Conservation (phyloP, 2,329 filamentous ascomycete genomes). For the Akanthomyces uredinophilus region DNA sequence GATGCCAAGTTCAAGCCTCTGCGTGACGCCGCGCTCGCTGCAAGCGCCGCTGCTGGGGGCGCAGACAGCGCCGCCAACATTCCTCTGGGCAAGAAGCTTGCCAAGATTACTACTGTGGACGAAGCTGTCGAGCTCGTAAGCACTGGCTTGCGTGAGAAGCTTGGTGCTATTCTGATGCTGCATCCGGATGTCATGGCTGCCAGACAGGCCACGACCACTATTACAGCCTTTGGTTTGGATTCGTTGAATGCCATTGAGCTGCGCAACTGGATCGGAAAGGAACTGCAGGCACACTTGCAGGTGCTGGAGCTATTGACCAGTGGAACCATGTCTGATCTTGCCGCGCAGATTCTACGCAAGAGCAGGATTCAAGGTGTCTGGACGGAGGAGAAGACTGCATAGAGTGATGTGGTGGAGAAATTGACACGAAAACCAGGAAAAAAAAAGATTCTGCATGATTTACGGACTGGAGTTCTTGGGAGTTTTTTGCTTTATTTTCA, state of each 20-base stretch:
- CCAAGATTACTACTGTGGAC: constrained; percentile 14
- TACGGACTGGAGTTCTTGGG: neutral
- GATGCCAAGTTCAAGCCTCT: constrained; percentile 52
- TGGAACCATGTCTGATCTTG: constrained; percentile 26
- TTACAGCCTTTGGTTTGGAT: constrained; percentile 33
- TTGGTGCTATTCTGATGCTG: constrained; percentile 32
- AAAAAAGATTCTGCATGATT: neutral
- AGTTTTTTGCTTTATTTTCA: too few species aligned
- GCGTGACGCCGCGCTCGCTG: constrained; percentile 32
- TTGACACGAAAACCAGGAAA: neutral
- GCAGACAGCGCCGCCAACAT: constrained; percentile 12
- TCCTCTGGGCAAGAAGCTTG: constrained; percentile 19
- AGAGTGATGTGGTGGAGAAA: neutral
- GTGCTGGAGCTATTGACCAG: constrained; percentile 49
- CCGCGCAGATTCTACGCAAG: constrained; percentile 22
- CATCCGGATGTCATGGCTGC: constrained; percentile 20
- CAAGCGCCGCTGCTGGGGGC: constrained; percentile 16
- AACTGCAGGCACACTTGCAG: constrained; percentile 46
- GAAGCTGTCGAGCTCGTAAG: constrained; percentile 24
- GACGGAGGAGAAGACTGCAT: constrained; percentile 12
- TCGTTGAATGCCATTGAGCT: constrained; percentile 46
- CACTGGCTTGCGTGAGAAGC: constrained; percentile 23
- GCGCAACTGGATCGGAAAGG: constrained; percentile 45
- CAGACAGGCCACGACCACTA: constrained; percentile 19
- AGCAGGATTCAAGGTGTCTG: constrained; percentile 21